Base-by-base conservation (phyloP, 2,329 filamentous ascomycete species). In the Dactylellina cionopaga region DNA sequence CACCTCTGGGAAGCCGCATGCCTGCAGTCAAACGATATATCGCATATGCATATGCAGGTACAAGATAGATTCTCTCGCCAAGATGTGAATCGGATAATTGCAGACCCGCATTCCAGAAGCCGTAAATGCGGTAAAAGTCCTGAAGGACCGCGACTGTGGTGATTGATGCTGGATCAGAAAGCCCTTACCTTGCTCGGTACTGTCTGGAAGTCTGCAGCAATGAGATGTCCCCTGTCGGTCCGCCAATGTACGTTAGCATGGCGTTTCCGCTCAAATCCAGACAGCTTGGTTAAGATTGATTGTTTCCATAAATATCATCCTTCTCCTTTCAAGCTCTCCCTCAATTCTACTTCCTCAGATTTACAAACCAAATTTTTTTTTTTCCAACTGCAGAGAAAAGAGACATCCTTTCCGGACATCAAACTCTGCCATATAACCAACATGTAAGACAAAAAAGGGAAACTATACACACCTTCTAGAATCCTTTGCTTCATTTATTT, bases 401-500 rank as follows among this genome's bases (percentile, higher is more conserved):
- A n/a, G n/a, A n/a, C n/a, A n/a, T n/a, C n/a, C 35, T 37, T 29
- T 17, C 22, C 15, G 3, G 25, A 41, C 59, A 44, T 10, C 17
- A 27, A 43, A 11, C 13, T n/a, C n/a, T 15, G 27, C 27, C 3
- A 35, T 24, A 7, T 19, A 19, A n/a, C 11, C 17, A 37, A 39
- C 17, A 22, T 10, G 31, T n/a, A 25, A 37, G 15, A 1, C 47
- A 10, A 25, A 13, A 27, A 10, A 10, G 11, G 11, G 49, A 27
- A 39, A n/a, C 17, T 5, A 41, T 60, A 59, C 68, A 44, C 29
- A 65, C 68, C 68, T 41, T 49, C 59, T 56, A n/a, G 49, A 49
- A 35, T 72, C 68, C 47, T 58, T 72, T 10, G 68, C 52, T 47
- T 65, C 46, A 29, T 56, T 59, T 41, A 72, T 56, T 22, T 49